Evolutionary conservation across 2,329 filamentous ascomycete species (phyloP).

Genomic region (Pseudogymnoascus sp.): DNA sequence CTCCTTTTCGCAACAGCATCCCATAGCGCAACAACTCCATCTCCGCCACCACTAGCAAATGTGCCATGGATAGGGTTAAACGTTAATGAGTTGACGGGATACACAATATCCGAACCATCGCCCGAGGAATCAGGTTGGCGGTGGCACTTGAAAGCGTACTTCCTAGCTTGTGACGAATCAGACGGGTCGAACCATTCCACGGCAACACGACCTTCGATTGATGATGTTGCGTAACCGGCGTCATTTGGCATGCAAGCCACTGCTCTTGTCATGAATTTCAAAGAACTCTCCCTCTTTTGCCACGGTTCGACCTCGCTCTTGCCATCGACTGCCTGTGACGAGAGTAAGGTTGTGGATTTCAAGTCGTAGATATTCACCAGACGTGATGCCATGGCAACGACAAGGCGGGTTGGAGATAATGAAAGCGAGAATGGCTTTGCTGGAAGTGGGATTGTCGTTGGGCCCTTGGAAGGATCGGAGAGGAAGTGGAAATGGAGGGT

Average conservation of each 20-base stretch:
- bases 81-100: constrained; percentile 61
- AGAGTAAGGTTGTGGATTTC: constrained; percentile 50
- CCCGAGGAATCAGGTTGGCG: constrained; percentile 59
- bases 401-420: constrained; percentile 66
- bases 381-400: constrained; percentile 91
- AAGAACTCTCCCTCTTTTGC: constrained; percentile 86
- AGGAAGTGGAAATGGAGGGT: constrained; percentile 78
- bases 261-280: constrained; percentile 92
- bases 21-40: constrained; percentile 64
- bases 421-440: constrained; percentile 86
- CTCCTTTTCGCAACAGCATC: constrained; percentile 62
- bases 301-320: constrained; percentile 60
- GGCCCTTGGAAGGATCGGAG: constrained; percentile 39
- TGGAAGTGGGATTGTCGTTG: constrained; percentile 62
- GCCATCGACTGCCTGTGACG: constrained; percentile 38
- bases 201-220: constrained; percentile 89
- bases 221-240: constrained; percentile 82
- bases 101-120: constrained; percentile 55
- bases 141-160: constrained; percentile 99
- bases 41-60: constrained; percentile 64
- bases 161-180: constrained; percentile 75
- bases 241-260: constrained; percentile 96
- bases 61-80: constrained; percentile 58
- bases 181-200: constrained; percentile 97
- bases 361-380: constrained; percentile 95